Conservation (phyloP, 805 yeast genomes). For the Nakazawaea ambrosiae region DNA sequence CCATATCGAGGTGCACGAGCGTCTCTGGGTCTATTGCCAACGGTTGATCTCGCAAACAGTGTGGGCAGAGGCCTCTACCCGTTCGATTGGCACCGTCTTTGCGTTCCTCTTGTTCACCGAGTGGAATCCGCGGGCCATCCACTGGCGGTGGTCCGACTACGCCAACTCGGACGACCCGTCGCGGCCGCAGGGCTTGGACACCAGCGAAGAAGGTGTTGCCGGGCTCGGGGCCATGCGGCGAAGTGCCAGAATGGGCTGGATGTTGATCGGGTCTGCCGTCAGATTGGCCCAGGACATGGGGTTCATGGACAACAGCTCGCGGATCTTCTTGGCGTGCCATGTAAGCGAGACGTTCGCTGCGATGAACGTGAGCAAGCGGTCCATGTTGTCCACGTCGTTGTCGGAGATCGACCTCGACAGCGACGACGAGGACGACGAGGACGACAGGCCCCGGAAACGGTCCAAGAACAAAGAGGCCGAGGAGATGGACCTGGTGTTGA, state of each 20-base stretch:
- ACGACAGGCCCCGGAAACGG: not conserved
- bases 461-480: constrained; percentile 8
- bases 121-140: constrained; percentile 95
- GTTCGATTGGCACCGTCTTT: constrained; percentile 80
- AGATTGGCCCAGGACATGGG: constrained; percentile 84
- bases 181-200: constrained; percentile 14
- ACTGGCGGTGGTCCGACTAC: constrained; percentile 81
- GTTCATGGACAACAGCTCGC: constrained; percentile 63
- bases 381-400: constrained; percentile 69
- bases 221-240: constrained; percentile 83
- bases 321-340: constrained; percentile 78
- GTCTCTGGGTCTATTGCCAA: constrained; percentile 81
- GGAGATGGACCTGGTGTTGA: constrained; percentile 16
- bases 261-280: constrained; percentile 83
- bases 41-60: constrained; percentile 75
- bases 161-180: constrained; percentile 37
- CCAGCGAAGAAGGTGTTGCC: constrained; percentile 42
- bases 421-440: constrained; percentile 26
- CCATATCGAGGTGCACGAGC: constrained; percentile 64
- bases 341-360: constrained; percentile 78
- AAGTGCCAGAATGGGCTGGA: constrained; percentile 89
- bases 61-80: constrained; percentile 89
- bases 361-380: constrained; percentile 69
- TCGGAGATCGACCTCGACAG: constrained; percentile 56
- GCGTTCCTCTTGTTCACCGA: constrained; percentile 84